Conservation (phyloP, 345 rosid genomes). For the Rubroshorea leprosula region DNA sequence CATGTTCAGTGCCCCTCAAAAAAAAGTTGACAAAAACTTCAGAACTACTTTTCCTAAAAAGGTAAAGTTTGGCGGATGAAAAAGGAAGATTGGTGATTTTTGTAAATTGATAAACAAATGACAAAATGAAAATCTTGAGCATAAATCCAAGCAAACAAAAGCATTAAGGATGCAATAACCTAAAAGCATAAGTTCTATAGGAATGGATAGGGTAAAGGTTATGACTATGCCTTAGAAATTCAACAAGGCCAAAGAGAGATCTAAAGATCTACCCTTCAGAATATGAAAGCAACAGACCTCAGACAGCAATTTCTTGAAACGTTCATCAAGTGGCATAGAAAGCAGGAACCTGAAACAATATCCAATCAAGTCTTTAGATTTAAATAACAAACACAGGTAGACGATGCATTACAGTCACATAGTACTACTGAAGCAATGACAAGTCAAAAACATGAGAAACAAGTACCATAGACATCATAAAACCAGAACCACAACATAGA, state of each 20-base stretch:
- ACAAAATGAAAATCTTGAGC: no score
- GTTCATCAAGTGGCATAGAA: constrained; percentile 60
- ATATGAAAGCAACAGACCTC: constrained; percentile 46
- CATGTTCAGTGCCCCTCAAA: not conserved
- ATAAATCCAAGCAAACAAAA: not conserved
- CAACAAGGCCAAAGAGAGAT: not conserved
- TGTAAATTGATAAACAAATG: no score
- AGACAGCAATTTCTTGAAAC: constrained; percentile 54
- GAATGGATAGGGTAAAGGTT: no score
- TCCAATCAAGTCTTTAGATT: not conserved
- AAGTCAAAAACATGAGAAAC: not conserved
- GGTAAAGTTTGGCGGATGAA: no score
- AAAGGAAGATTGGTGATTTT: no score
- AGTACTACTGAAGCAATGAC: not conserved
- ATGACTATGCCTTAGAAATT: no score
- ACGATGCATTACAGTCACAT: constrained; percentile 3
- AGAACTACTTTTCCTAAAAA: no score
- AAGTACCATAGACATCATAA: not conserved
- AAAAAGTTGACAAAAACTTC: no score
- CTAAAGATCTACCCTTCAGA: not conserved
- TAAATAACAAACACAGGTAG: not conserved
- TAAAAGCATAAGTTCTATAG: constrained; percentile 5
- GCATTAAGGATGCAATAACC: constrained; percentile 1
- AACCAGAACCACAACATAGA: no score
- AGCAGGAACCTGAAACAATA: constrained; percentile 56